These are phyloP conservation scores for Aspergillus sclerotialis DNA, from an alignment of 2,329 filamentous ascomycete species.

Conservation along the genomic window DNA sequence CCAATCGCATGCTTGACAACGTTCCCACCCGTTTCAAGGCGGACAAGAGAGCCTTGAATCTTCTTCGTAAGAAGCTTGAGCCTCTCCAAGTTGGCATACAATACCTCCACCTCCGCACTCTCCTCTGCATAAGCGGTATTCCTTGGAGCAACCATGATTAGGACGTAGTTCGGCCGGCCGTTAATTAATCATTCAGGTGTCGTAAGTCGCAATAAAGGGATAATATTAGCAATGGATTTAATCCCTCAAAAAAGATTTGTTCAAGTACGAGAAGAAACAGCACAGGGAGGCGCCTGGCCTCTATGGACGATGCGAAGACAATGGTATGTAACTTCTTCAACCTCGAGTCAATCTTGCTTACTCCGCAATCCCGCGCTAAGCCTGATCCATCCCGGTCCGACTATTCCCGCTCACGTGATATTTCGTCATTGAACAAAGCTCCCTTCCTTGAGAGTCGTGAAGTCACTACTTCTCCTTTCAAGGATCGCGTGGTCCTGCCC, in stretches of 20 bases:
- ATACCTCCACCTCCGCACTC: slow-evolving; percentile 60
- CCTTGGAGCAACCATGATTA: slow-evolving; percentile 47
- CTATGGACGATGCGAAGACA: slow-evolving; percentile 5
- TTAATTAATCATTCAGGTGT: slow-evolving; percentile 9
- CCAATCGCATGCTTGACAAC: slow-evolving; percentile 87
- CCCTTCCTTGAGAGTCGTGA: neutral
- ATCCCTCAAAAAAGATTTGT: neutral
- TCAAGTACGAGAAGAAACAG: slow-evolving; percentile 1
- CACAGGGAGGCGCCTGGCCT: slow-evolving; percentile 18
- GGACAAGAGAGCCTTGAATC: slow-evolving; percentile 78
- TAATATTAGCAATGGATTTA: neutral
- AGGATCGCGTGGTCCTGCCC: slow-evolving; percentile 13
- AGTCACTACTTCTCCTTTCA: neutral
- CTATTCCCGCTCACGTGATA: slow-evolving; percentile 15
- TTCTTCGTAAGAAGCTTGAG: slow-evolving; percentile 90
- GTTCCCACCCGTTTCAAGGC: slow-evolving; percentile 81
- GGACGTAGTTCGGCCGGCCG: slow-evolving; percentile 9
- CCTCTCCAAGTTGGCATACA: slow-evolving; percentile 73
- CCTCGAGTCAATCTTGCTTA: slow-evolving; percentile 3
- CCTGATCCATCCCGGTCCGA: slow-evolving; percentile 13
- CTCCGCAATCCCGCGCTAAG: slow-evolving; percentile 14
- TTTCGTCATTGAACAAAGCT: slow-evolving; percentile 18
- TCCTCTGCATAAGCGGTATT: slow-evolving; percentile 58
- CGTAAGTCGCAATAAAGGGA: slow-evolving; percentile 4
- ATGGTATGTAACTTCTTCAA: slow-evolving; percentile 1